phyloP scores from a whole-genome alignment of 2,329 filamentous ascomycete species.

The Coniochaeta sp. region DNA sequence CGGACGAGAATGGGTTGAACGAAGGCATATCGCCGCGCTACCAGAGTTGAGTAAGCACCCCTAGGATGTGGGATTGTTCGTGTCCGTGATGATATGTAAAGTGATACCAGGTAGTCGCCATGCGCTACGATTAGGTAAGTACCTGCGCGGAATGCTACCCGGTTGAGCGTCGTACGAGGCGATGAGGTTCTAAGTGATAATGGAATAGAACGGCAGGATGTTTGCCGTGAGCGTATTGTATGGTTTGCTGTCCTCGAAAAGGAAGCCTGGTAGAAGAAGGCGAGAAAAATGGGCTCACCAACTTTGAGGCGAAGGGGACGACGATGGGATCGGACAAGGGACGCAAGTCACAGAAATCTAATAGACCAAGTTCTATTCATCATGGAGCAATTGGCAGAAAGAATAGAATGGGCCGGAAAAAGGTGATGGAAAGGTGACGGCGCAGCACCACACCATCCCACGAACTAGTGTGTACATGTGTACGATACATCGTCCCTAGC shows the following conservation, averaged over 20 bases:
- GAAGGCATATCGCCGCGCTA: conserved; percentile 35
- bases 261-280: background rate
- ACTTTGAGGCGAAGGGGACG: background rate
- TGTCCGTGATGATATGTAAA: background rate
- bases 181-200: background rate
- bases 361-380: background rate
- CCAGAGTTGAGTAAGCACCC: background rate
- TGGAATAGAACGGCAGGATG: background rate
- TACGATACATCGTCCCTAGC: background rate
- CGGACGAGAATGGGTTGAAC: conserved; percentile 48
- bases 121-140: background rate
- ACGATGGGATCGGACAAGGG: background rate
- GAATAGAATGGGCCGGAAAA: background rate
- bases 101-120: background rate
- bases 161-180: background rate
- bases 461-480: background rate
- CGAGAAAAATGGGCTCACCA: background rate
- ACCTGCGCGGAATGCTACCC: background rate
- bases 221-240: background rate
- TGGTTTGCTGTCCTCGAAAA: background rate
- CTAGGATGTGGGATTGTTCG: background rate
- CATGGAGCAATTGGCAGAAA: background rate
- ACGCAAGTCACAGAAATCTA: background rate
- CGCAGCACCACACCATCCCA: background rate
- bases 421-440: background rate